phyloP scores from a whole-genome alignment of 1,284 basidiomycete genomes.

The Lignosus rhinocerotis region DNA sequence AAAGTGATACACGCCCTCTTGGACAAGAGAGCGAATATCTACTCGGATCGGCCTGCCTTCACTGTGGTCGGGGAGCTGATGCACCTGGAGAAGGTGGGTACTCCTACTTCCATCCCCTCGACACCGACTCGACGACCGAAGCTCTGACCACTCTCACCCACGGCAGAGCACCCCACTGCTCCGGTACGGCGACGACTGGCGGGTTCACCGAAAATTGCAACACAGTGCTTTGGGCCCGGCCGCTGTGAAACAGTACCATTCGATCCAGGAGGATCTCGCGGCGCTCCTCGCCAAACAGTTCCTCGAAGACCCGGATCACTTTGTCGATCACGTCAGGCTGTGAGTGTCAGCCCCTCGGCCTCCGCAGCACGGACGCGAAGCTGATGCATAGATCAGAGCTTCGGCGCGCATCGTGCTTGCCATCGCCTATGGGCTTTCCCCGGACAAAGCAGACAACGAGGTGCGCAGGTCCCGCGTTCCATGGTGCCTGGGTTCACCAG shows the following conservation, averaged over 20 bases:
- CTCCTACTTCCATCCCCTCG: neutral
- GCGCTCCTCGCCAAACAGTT: conserved; percentile 19
- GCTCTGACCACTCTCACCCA: neutral
- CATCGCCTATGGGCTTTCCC: conserved; percentile 36
- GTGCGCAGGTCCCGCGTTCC: conserved; percentile 14
- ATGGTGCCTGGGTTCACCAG: neutral
- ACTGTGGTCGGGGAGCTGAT: conserved; percentile 40
- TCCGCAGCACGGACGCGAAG: neutral
- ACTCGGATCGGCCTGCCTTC: conserved; percentile 38
- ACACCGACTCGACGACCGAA: neutral
- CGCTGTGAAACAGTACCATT: conserved; percentile 31
- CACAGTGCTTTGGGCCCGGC: conserved; percentile 28
- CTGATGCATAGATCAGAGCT: conserved; percentile 22
- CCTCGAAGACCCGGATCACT: conserved; percentile 16
- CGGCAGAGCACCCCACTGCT: conserved; percentile 21
- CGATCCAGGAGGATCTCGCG: conserved; percentile 29
- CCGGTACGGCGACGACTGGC: conserved; percentile 27
- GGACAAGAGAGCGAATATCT: conserved; percentile 34
- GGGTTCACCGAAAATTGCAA: conserved; percentile 29
- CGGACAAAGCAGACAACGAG: conserved; percentile 28
- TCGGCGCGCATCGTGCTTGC: conserved; percentile 32
- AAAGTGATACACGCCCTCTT: conserved; percentile 35
- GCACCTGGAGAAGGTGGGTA: conserved; percentile 29
- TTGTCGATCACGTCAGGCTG: conserved; percentile 23
- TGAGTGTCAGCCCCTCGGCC: neutral